Conservation (phyloP, 1,139 yeast genomes). For the Hyphopichia fennica region DNA sequence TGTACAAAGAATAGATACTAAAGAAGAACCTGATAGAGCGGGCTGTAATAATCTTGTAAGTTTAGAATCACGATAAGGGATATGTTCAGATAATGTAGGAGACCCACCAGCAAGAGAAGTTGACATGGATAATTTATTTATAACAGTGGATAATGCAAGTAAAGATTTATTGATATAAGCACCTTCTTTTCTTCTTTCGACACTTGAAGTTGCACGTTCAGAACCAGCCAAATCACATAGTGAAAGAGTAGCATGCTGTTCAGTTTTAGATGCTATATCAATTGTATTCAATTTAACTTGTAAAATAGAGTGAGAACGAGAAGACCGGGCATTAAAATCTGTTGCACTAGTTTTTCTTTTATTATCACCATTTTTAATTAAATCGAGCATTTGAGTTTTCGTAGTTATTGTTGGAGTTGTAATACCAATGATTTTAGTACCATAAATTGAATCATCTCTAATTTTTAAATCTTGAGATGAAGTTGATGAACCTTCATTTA, state of each 20-base stretch:
- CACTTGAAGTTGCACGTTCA: conserved; percentile 82
- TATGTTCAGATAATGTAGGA: conserved; percentile 46
- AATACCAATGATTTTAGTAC: conserved; percentile 78
- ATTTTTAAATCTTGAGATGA: conserved; percentile 56
- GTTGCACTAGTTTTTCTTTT: conserved; percentile 84
- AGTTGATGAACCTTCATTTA: conserved; percentile 25
- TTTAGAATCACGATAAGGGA: conserved; percentile 92
- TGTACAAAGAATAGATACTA: conserved; percentile 87
- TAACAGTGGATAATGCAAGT: conserved; percentile 85
- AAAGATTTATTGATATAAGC: conserved; percentile 88
- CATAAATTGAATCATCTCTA: conserved; percentile 71
- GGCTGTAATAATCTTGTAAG: conserved; percentile 87
- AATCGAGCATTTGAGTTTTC: conserved; percentile 59
- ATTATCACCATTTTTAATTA: conserved; percentile 69
- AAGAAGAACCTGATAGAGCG: conserved; percentile 82
- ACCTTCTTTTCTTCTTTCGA: conserved; percentile 88
- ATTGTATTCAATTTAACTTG: conserved; percentile 59
- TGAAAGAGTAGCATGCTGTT: conserved; percentile 65
- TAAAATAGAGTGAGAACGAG: conserved; percentile 92
- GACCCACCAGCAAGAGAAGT: conserved; percentile 14
- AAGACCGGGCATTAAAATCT: conserved; percentile 80
- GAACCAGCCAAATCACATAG: conserved; percentile 96
- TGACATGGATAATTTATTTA: conserved; percentile 63
- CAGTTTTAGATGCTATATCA: conserved; percentile 39
- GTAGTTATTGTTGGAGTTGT: conserved; percentile 56